A percentile compares a stretch with the other conserved stretches of the same genome.
Conservation (phyloP, 148 eudicot species). For the Dysphania ambrosioides region DNA sequence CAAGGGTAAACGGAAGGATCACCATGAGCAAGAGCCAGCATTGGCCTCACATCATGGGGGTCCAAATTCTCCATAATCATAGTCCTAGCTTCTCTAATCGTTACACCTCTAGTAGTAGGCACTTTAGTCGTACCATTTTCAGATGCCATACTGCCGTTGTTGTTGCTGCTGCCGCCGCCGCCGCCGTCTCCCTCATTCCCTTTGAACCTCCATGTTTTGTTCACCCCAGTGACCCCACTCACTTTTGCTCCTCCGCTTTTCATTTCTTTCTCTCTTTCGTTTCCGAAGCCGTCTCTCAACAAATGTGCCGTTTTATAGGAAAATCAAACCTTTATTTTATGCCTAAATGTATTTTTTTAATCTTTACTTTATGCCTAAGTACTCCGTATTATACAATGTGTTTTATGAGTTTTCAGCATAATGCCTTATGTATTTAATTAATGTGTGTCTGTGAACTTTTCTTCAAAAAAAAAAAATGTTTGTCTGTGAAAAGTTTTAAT, state of each 20-base stretch:
- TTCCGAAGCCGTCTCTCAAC: background rate
- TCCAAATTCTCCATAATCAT: slow-evolving; percentile 33
- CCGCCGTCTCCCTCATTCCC: slow-evolving; percentile 31
- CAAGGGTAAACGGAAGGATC: slow-evolving; percentile 61
- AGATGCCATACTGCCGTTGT: background rate
- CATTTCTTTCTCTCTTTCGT: slow-evolving; percentile 7
- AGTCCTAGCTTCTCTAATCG: slow-evolving; percentile 38
- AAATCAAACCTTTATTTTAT: background rate
- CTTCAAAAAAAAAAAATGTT: too few relatives aligned
- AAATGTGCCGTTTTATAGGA: background rate
- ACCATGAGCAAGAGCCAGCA: slow-evolving; percentile 54
- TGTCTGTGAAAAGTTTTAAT: too few relatives aligned
- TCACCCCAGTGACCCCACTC: background rate
- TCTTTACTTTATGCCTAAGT: too few relatives aligned
- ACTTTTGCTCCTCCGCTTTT: slow-evolving; percentile 17
- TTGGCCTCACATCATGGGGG: slow-evolving; percentile 33
- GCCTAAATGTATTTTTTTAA: background rate
- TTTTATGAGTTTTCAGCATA: too few relatives aligned
- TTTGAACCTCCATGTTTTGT: slow-evolving; percentile 33
- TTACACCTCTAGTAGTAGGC: slow-evolving; percentile 1
- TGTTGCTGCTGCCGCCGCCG: too few relatives aligned
- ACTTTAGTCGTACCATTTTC: background rate
- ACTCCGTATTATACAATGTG: too few relatives aligned
- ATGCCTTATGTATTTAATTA: too few relatives aligned
- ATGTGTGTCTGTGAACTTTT: too few relatives aligned